Base-by-base conservation (phyloP, 352 stramenopile species). In the Pythium rhizo-oryzae region DNA sequence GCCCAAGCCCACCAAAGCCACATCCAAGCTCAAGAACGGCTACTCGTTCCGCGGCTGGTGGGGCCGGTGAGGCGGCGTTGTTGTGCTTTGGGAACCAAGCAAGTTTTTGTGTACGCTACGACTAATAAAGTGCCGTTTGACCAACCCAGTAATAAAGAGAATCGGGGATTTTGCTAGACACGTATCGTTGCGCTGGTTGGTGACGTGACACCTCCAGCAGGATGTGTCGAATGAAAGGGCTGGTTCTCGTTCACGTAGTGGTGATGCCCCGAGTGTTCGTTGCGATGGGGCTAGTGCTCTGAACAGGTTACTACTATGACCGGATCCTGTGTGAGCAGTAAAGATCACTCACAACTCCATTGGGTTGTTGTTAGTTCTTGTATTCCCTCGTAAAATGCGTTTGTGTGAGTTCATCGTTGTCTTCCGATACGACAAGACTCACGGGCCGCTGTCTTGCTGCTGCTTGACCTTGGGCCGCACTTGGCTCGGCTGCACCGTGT, bases 401-500 rank as follows among this genome's bases (percentile, higher is more conserved):
- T 33, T 33, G 28, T 33, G 28, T 33, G 28, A 33, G 15, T 43
- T 43, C 11, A 12, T 43, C 15, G 2, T 43, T 12, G 37, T 43
- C 15, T 12, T 43, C 15, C 37, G 8, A 18, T 18, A 4, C 3
- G 37, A 43, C 37, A 9, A 18, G 37, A 18, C 37, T 43, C 37
- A 63, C 39, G 37, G 56, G 16, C 41, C 33, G 33, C 3, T 39
- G 12, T 30, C 50, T 4, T 23, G 46, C 16, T 30, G 21, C 51
- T 19, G 43, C 33, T 68, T 72, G 59, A 72, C 66, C 73, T 96
- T 95, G 13, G 86, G 87, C 50, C 82, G 85, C 59, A 97, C 89
- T 68, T 99, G 94, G 21, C 77, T 76, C 44, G 92, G 85, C 64
- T 97, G 79, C 54, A 98, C 85, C 16, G 80, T 75, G 57, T 97